Evolutionary conservation across 2,329 filamentous ascomycete genomes (phyloP).

Genomic region (Pseudocercospora fuligena): DNA sequence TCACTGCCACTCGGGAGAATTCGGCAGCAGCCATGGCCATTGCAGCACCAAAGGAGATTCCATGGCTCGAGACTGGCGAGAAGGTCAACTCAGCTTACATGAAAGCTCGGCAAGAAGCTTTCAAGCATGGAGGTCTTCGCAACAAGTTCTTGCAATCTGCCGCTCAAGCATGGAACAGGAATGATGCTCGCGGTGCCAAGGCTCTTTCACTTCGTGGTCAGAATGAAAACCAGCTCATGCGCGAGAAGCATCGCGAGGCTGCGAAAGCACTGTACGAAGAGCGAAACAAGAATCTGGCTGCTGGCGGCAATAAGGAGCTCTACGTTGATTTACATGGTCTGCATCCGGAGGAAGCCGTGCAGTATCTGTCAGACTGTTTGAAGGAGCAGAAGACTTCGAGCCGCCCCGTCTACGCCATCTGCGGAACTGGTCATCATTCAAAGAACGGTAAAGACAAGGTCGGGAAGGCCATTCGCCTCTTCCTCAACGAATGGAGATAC

Average conservation of each 20-base stretch:
- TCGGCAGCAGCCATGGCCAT: constrained; percentile 83
- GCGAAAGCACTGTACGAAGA: constrained; percentile 91
- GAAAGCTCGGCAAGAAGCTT: constrained; percentile 91
- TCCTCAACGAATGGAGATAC: constrained; percentile 94
- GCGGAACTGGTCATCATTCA: constrained; percentile 93
- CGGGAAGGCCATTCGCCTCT: constrained; percentile 87
- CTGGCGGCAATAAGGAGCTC: constrained; percentile 65
- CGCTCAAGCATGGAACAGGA: constrained; percentile 97
- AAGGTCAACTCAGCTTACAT: constrained; percentile 91
- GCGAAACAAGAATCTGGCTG: constrained; percentile 72
- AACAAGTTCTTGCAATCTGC: constrained; percentile 98
- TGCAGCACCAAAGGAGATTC: constrained; percentile 84
- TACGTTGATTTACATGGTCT: constrained; percentile 97
- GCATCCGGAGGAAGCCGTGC: constrained; percentile 95
- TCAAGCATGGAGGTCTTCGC: constrained; percentile 92
- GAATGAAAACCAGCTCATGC: constrained; percentile 96
- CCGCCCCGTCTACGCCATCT: constrained; percentile 90
- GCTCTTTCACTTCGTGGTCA: constrained; percentile 91
- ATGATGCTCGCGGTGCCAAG: constrained; percentile 94
- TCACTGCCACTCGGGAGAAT: constrained; percentile 70
- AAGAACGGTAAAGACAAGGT: constrained; percentile 99
- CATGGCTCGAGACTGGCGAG: constrained; percentile 93
- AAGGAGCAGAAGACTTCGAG: constrained; percentile 75
- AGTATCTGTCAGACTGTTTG: constrained; percentile 87
- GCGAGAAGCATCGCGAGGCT: constrained; percentile 93